A percentile compares a stretch with the other conserved stretches of the same genome.
Evolutionary conservation across 768 basidiomycete genomes (phyloP).

Genomic region (Lepiota venenata): DNA sequence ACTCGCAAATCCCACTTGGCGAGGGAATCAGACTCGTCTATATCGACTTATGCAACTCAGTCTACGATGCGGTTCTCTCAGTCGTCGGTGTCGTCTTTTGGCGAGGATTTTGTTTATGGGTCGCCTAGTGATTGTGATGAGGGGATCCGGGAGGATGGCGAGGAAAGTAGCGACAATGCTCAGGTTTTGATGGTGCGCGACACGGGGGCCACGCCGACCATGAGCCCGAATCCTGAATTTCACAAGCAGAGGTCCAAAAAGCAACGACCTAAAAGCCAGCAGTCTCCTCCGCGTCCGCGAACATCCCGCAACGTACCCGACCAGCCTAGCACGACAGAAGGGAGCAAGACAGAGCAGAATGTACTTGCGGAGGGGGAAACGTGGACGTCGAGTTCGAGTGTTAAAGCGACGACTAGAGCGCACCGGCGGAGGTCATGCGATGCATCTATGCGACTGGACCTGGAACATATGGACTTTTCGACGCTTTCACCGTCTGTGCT

Average conservation of each 20-base stretch:
- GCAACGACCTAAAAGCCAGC: conserved; percentile 7
- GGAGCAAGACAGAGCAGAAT: background rate
- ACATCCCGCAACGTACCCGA: no score
- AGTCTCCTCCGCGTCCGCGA: background rate
- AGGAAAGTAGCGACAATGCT: conserved; percentile 15
- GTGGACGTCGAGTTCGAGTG: conserved; percentile 14
- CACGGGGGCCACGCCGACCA: conserved; percentile 46
- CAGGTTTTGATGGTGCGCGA: conserved; percentile 42
- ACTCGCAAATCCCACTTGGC: conserved; percentile 18
- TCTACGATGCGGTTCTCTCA: conserved; percentile 38
- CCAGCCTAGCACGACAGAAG: background rate
- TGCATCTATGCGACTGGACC: conserved; percentile 8
- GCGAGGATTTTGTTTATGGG: conserved; percentile 21
- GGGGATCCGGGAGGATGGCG: conserved; percentile 14
- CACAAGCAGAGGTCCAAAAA: conserved; percentile 22
- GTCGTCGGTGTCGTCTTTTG: conserved; percentile 44
- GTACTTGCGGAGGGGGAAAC: conserved; percentile 6
- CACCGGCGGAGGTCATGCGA: conserved; percentile 23
- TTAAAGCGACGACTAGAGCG: conserved; percentile 15
- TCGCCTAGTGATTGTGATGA: background rate
- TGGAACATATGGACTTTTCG: conserved; percentile 12
- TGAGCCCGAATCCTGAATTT: conserved; percentile 48
- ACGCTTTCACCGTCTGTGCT: conserved; percentile 11
- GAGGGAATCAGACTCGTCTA: conserved; percentile 28
- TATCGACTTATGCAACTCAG: conserved; percentile 20